Evolutionary conservation across 768 basidiomycete species (phyloP).

Genomic region (Leccinum olivaceopallidum): DNA sequence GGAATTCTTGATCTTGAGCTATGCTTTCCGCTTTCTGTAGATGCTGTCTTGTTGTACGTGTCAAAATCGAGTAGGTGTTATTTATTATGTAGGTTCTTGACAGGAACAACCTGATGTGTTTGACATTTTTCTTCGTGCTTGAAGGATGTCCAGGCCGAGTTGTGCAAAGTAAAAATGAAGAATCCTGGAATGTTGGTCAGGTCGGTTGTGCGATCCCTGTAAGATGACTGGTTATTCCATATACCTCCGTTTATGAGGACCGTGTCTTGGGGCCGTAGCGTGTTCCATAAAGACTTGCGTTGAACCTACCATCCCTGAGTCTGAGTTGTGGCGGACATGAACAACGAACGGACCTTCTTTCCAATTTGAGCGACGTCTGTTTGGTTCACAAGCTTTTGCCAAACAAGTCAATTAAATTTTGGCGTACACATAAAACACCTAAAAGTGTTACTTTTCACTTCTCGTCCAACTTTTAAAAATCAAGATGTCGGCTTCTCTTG

Average conservation of each 20-base stretch:
- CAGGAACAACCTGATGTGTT: slow-evolving; percentile 3
- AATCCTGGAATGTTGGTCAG: neutral
- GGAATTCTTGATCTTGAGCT: neutral
- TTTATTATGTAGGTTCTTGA: slow-evolving; percentile 9
- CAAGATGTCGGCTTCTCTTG: slow-evolving; percentile 63
- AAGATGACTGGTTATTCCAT: neutral
- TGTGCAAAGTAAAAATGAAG: neutral
- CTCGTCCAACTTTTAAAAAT: slow-evolving; percentile 5
- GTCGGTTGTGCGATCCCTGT: neutral
- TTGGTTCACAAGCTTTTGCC: slow-evolving; percentile 34
- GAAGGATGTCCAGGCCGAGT: neutral
- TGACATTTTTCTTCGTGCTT: neutral
- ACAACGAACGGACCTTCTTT: slow-evolving; percentile 5
- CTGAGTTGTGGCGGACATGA: neutral
- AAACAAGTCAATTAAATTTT: slow-evolving; percentile 35
- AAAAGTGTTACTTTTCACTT: neutral
- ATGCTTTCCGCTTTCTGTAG: slow-evolving; percentile 11
- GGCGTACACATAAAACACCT: neutral
- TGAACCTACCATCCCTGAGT: neutral
- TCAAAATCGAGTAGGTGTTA: neutral
- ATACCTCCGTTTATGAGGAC: neutral
- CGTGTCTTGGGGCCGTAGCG: neutral
- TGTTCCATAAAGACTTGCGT: neutral
- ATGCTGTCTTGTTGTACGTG: slow-evolving; percentile 7
- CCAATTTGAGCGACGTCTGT: slow-evolving; percentile 25